phyloP scores from a whole-genome alignment of 2,329 filamentous ascomycete species.

The Aspergillus candidus region DNA sequence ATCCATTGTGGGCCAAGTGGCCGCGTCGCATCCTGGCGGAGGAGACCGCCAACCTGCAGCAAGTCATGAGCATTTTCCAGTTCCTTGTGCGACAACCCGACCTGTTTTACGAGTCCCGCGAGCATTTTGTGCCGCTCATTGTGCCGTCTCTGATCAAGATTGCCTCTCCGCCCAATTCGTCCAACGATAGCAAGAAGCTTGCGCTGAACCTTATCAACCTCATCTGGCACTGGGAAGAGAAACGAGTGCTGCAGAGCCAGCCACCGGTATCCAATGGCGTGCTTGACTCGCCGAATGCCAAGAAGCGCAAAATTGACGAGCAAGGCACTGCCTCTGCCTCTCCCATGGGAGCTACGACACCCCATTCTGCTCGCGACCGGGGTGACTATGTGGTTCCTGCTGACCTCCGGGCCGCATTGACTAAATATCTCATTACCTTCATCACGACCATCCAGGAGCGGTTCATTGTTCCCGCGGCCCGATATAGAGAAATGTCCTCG shows the following conservation, averaged over 20 bases:
- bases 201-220: slow-evolving; percentile 85
- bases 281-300: slow-evolving; percentile 65
- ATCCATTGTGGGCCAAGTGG: slow-evolving; percentile 80
- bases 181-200: slow-evolving; percentile 84
- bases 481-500: slow-evolving; percentile 51
- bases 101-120: slow-evolving; percentile 89
- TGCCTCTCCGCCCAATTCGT: slow-evolving; percentile 69
- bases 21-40: slow-evolving; percentile 87
- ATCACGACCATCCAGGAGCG: slow-evolving; percentile 85
- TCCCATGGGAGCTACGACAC: slow-evolving; percentile 36
- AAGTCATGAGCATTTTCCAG: slow-evolving; percentile 95
- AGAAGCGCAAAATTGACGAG: slow-evolving; percentile 70
- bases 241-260: slow-evolving; percentile 58
- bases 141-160: slow-evolving; percentile 86
- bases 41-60: slow-evolving; percentile 89
- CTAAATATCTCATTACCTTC: slow-evolving; percentile 94
- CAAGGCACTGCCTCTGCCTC: slow-evolving; percentile 51
- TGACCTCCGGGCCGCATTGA: slow-evolving; percentile 66
- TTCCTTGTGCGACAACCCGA: slow-evolving; percentile 90
- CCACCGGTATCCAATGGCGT: slow-evolving; percentile 27
- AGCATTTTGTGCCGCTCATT: slow-evolving; percentile 84
- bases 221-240: slow-evolving; percentile 89
- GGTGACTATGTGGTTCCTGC: slow-evolving; percentile 63
- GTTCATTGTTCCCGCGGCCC: slow-evolving; percentile 68
- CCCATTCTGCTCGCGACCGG: slow-evolving; percentile 44